phyloP scores from a whole-genome alignment of 441 rosid genomes.

The Bruguiera hainesii region DNA sequence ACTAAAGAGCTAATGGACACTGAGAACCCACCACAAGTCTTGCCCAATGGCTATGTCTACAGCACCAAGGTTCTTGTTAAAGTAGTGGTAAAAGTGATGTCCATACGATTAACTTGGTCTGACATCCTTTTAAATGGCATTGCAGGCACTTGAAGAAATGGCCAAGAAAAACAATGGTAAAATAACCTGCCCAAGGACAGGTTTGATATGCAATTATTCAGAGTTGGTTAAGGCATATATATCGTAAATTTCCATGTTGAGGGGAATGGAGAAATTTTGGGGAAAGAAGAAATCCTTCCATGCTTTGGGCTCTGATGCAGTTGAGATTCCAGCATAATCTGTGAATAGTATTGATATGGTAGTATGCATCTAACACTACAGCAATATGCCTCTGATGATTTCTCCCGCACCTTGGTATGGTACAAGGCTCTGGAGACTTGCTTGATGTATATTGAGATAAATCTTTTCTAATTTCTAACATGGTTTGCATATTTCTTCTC shows the following conservation, averaged over 20 bases:
- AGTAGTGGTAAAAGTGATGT: neutral
- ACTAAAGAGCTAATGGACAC: conserved; percentile 94
- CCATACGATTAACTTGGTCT: conserved; percentile 8
- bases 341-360: conserved; percentile 15
- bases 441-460: conserved; percentile 22
- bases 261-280: neutral
- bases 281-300: neutral
- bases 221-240: conserved; percentile 85
- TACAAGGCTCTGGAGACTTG: neutral
- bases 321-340: conserved; percentile 8
- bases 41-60: conserved; percentile 91
- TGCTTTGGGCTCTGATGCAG: conserved; percentile 2
- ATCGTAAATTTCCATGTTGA: conserved; percentile 37
- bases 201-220: conserved; percentile 48
- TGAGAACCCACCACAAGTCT: conserved; percentile 92
- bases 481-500: neutral
- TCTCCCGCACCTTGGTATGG: neutral
- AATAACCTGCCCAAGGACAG: conserved; percentile 81
- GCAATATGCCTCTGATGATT: neutral
- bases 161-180: conserved; percentile 65
- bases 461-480: neutral
- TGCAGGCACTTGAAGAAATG: conserved; percentile 97
- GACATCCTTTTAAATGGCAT: neutral
- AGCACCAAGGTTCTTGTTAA: conserved; percentile 65
- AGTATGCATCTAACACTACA: neutral